These are phyloP conservation scores for Neostapfia colusana DNA, from an alignment of 176 grass and related monocot genomes.

Conservation along the genomic window DNA sequence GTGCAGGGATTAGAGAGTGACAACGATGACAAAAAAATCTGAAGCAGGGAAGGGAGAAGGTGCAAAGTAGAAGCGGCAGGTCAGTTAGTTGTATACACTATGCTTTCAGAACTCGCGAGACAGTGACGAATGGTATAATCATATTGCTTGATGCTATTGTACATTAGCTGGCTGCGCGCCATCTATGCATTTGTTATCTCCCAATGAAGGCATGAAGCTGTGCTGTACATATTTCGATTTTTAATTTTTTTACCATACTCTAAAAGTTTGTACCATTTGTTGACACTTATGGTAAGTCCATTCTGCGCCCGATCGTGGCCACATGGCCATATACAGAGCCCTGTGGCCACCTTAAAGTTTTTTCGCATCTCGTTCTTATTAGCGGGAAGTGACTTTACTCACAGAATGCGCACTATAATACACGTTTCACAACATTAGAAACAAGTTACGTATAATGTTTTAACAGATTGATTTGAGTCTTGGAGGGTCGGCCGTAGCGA, in stretches of 20 bases:
- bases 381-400: too few relatives aligned
- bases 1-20: constrained; percentile 78
- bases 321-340: too few relatives aligned
- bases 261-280: neutral
- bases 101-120: constrained; percentile 12
- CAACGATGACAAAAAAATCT: constrained; percentile 41
- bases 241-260: neutral
- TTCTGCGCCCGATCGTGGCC: neutral
- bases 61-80: constrained; percentile 20
- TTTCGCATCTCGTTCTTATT: too few relatives aligned
- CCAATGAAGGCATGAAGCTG: constrained; percentile 24
- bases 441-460: too few relatives aligned
- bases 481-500: constrained; percentile 74
- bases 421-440: too few relatives aligned
- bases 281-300: neutral
- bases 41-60: constrained; percentile 40
- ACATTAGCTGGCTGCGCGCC: constrained; percentile 34
- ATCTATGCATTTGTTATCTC: constrained; percentile 35
- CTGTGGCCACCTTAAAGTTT: too few relatives aligned
- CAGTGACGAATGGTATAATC: neutral
- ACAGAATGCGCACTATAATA: too few relatives aligned
- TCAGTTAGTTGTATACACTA: neutral
- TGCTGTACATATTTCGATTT: constrained; percentile 4
- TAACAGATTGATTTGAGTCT: neutral
- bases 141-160: constrained; percentile 40